phyloP scores from a whole-genome alignment of 768 basidiomycete genomes.

The Psilocybe cubensis region DNA sequence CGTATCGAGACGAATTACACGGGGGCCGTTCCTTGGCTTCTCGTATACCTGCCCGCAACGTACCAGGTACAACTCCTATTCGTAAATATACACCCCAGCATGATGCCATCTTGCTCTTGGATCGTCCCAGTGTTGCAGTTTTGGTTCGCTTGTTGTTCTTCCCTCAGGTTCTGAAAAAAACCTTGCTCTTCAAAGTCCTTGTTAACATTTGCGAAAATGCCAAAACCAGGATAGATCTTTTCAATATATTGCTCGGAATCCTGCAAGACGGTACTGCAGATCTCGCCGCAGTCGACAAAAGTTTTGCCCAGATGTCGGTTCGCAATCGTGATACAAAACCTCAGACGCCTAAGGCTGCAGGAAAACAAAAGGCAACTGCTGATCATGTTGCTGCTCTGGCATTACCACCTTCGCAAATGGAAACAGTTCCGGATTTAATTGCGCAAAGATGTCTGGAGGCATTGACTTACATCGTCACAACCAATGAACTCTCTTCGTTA shows the following conservation, averaged over 20 bases:
- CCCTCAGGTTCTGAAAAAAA: constrained; percentile 89
- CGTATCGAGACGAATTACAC: constrained; percentile 61
- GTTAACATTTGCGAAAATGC: constrained; percentile 96
- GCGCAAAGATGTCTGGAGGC: constrained; percentile 95
- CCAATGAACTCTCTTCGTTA: constrained; percentile 82
- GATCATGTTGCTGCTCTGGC: constrained; percentile 57
- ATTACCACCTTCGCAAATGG: constrained; percentile 60
- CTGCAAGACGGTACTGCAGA: constrained; percentile 96
- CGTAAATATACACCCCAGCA: constrained; percentile 64
- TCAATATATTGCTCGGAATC: constrained; percentile 93
- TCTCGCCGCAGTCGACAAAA: constrained; percentile 88
- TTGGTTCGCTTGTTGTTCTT: constrained; percentile 95
- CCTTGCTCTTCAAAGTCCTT: constrained; percentile 83
- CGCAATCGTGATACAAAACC: constrained; percentile 51
- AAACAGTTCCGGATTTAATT: constrained; percentile 89
- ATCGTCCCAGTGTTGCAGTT: constrained; percentile 86
- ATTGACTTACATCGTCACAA: constrained; percentile 82
- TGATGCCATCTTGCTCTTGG: constrained; percentile 92
- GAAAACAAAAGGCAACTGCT: constrained; percentile 68
- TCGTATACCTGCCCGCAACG: constrained; percentile 31
- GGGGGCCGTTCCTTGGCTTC: constrained; percentile 33
- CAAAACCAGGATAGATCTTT: constrained; percentile 88
- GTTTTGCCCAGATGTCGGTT: constrained; percentile 90
- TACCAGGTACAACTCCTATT: constrained; percentile 30
- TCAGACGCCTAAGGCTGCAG: constrained; percentile 56